Percentiles rank a stretch among this genome's conserved stretches.
These are phyloP conservation scores for Solanum gracilifrons DNA, from an alignment of 257 asterid species.

Conservation along the genomic window DNA sequence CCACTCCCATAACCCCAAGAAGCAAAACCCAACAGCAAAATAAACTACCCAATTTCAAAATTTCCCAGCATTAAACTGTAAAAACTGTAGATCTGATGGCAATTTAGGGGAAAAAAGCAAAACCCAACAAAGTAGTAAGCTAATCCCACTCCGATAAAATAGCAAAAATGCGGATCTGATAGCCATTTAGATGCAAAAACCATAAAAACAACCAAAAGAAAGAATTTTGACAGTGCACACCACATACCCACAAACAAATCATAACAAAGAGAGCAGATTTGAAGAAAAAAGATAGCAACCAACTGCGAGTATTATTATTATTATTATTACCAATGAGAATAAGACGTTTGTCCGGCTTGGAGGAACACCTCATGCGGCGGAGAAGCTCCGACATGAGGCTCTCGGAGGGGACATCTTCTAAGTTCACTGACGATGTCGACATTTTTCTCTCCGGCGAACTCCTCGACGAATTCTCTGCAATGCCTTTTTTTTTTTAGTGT, in stretches of 20 bases:
- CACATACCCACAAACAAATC: not conserved
- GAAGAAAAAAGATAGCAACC: not conserved
- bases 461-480: not conserved
- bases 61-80: not conserved
- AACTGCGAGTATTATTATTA: not conserved
- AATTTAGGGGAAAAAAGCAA: not conserved
- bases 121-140: not conserved
- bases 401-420: slow-evolving; percentile 62
- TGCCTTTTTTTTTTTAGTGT: not conserved
- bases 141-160: not conserved
- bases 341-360: slow-evolving; percentile 85
- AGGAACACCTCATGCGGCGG: slow-evolving; percentile 69
- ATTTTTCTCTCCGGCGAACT: not conserved
- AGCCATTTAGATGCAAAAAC: not conserved
- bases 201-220: not conserved
- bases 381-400: slow-evolving; percentile 84
- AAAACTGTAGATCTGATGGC: not conserved
- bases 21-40: not conserved
- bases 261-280: not conserved
- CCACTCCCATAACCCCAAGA: not conserved
- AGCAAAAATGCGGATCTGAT: not conserved
- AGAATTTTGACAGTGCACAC: not conserved
- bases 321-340: slow-evolving; percentile 54
- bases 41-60: not conserved
- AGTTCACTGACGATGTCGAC: slow-evolving; percentile 1